Evolutionary conservation across 2,329 filamentous ascomycete species (phyloP), one percentile per base, ranked within the genome.

Genomic region (Colletotrichum graminicola): DNA sequence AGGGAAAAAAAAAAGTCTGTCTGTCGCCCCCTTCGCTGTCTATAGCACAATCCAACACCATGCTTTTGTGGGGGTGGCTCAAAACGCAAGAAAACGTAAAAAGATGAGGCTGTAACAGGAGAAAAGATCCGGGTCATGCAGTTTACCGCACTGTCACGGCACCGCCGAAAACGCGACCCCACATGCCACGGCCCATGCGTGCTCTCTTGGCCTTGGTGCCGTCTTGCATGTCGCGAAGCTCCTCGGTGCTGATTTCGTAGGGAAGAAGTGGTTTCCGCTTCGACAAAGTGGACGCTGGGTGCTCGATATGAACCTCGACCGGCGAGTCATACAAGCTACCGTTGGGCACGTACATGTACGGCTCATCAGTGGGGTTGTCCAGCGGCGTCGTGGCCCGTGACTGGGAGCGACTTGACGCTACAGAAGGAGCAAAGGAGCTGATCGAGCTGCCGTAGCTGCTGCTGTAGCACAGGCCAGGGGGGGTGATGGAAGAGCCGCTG

Each of bases 241-340:
- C 84, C 34, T 89, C 86, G 43, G 81, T 76, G 72, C 83, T 84
- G 75, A 89, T 87, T 79, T 89, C 87, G 78, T 89, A 89, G 7
- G 87, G 86, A 5, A 89, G 84, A 55, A 73, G 77, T 49, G 71
- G 76, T 74, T 72, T 76, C 56, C 70, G 73, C 70, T 73, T 70
- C 34, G 74, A 74, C 76, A 76, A 29, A 76, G 82, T 84, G 73
- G 81, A 78, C 61, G 80, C 79, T 68, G 83, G 78, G 67, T 78
- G 76, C 74, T 80, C 80, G 65, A 84, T 75, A 56, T 85, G 78
- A 59, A 87, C 79, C 76, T 87, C 81, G 41, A 86, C 81, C 0
- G 86, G 86, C 52, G 86, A 86, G 71, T 86, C 85, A 76, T 86
- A 86, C 5, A 87, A 77, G 74, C 84, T 85, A 72, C 80, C 79